These are phyloP conservation scores for Erigeron philadelphicus DNA, from an alignment of 140 eudicot species.

Conservation along the genomic window DNA sequence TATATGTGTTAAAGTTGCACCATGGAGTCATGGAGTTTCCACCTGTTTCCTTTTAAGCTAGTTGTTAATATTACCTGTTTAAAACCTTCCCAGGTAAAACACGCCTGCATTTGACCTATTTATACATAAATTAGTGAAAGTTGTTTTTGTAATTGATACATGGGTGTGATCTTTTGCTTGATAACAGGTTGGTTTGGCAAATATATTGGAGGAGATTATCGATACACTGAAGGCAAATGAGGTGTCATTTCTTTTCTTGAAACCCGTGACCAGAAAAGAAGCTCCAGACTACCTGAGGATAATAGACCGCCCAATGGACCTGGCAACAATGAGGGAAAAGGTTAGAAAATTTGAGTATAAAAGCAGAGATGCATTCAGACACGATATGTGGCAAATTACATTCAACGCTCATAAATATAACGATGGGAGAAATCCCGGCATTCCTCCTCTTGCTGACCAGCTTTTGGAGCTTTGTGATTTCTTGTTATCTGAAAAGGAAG, in stretches of 20 bases:
- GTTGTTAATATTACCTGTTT: too few species aligned
- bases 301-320: slow-evolving; percentile 72
- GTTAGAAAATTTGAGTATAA: slow-evolving; percentile 72
- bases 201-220: slow-evolving; percentile 62
- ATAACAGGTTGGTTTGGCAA: slow-evolving; percentile 72
- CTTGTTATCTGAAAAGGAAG: slow-evolving; percentile 43
- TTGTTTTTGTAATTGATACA: too few species aligned
- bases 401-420: slow-evolving; percentile 75
- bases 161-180: neutral
- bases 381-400: slow-evolving; percentile 76
- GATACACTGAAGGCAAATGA: slow-evolving; percentile 54
- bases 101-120: neutral
- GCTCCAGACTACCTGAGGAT: slow-evolving; percentile 74
- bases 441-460: slow-evolving; percentile 93
- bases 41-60: too few species aligned
- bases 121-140: neutral
- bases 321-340: slow-evolving; percentile 71
- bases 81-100: too few species aligned
- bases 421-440: slow-evolving; percentile 73
- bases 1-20: too few species aligned
- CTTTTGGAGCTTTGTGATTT: slow-evolving; percentile 79
- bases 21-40: too few species aligned
- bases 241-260: slow-evolving; percentile 65
- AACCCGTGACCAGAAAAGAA: slow-evolving; percentile 82
- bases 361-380: slow-evolving; percentile 60